Evolutionary conservation across 345 rosid species (phyloP).

Genomic region (Lumnitzera racemosa): DNA sequence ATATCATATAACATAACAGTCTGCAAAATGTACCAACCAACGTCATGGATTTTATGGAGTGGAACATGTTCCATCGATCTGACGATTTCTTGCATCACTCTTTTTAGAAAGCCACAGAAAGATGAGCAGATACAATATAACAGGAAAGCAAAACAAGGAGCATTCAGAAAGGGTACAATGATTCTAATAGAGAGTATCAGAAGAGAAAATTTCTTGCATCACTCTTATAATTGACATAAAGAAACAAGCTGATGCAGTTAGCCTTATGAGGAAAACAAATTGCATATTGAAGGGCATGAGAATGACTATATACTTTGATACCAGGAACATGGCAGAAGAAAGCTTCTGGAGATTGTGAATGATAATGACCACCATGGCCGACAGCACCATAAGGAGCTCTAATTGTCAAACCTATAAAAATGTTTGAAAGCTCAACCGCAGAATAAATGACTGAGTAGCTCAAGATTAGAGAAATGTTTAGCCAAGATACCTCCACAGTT

Average conservation of each 20-base stretch:
- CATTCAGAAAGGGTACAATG: no score
- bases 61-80: no score
- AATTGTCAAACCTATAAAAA: conserved; percentile 63
- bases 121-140: no score
- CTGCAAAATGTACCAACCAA: no score
- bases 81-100: no score
- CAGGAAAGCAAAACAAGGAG: no score
- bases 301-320: conserved; percentile 47
- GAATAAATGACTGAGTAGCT: background rate
- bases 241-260: no score
- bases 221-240: no score
- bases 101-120: no score
- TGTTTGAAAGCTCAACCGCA: background rate
- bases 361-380: conserved; percentile 94
- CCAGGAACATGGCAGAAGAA: conserved; percentile 96
- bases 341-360: conserved; percentile 93
- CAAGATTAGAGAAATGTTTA: background rate
- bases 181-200: background rate
- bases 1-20: no score
- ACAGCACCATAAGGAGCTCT: conserved; percentile 85
- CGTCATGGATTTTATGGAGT: no score
- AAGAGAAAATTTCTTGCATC: conserved; percentile 2
- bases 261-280: no score
- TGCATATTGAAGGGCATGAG: background rate
- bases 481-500: conserved; percentile 68